These are phyloP conservation scores for Guadua angustifolia DNA, from an alignment of 176 grass and related monocot genomes.

Conservation along the genomic window DNA sequence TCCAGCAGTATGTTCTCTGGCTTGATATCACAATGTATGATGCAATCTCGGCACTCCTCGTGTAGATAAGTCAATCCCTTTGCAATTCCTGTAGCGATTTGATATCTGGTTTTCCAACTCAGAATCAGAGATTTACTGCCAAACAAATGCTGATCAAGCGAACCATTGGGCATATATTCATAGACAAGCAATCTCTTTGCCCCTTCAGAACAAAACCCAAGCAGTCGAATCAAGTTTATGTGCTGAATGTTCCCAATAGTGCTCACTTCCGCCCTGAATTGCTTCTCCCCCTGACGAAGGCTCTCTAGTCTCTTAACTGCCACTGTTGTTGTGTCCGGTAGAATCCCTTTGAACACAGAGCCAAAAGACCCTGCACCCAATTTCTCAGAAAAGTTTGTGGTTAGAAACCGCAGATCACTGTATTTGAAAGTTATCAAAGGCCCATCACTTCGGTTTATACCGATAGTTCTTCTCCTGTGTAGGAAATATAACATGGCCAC, in stretches of 20 bases:
- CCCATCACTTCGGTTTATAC: neutral
- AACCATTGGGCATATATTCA: constrained; percentile 43
- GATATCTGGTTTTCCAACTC: constrained; percentile 37
- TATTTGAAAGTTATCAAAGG: constrained; percentile 30
- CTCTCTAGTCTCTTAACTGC: constrained; percentile 46
- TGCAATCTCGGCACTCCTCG: constrained; percentile 36
- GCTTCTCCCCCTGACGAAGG: constrained; percentile 47
- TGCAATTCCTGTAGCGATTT: constrained; percentile 37
- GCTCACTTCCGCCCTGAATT: constrained; percentile 44
- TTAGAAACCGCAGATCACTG: constrained; percentile 27
- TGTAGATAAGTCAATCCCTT: constrained; percentile 46
- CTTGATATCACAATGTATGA: constrained; percentile 55
- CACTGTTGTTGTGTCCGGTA: constrained; percentile 19
- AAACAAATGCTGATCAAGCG: constrained; percentile 25
- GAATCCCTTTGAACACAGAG: constrained; percentile 38
- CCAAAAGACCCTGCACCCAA: constrained; percentile 44
- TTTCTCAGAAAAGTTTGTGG: constrained; percentile 47
- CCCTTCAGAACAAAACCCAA: constrained; percentile 46
- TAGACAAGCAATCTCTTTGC: constrained; percentile 41
- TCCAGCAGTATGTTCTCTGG: constrained; percentile 47
- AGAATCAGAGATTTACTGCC: neutral
- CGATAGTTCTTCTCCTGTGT: neutral
- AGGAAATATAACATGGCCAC: neutral
- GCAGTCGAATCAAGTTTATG: constrained; percentile 38
- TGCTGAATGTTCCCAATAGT: constrained; percentile 48